Evolutionary conservation across 2,329 filamentous ascomycete genomes (phyloP).

Genomic region (Colletotrichum paranaense): DNA sequence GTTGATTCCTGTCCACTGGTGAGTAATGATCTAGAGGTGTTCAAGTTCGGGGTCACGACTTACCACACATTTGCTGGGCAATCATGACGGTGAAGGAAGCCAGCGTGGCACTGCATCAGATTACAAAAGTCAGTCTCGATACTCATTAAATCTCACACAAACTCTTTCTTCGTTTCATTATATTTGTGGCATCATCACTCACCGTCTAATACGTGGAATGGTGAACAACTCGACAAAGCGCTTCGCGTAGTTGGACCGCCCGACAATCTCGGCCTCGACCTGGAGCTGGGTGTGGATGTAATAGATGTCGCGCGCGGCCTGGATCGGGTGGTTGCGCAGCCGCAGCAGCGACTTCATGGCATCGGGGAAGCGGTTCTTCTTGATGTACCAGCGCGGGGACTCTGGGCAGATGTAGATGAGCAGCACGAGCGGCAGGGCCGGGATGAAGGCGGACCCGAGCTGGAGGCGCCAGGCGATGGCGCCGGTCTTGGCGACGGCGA

Average conservation of each 20-base stretch:
- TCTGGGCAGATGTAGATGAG: constrained; percentile 73
- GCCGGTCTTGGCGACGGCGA: constrained; percentile 63
- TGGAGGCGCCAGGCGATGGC: constrained; percentile 67
- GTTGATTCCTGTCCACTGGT: constrained; percentile 47
- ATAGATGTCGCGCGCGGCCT: constrained; percentile 72
- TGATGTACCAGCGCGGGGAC: constrained; percentile 74
- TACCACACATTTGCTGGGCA: constrained; percentile 70
- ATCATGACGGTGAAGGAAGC: constrained; percentile 78
- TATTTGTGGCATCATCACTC: background rate
- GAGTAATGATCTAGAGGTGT: background rate
- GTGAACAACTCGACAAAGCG: constrained; percentile 68
- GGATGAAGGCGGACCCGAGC: constrained; percentile 72
- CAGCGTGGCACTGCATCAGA: constrained; percentile 60
- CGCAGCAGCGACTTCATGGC: constrained; percentile 67
- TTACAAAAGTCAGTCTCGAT: too few species aligned
- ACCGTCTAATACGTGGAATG: constrained; percentile 63
- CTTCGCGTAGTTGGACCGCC: constrained; percentile 52
- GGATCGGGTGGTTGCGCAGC: constrained; percentile 68
- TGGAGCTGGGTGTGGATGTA: constrained; percentile 60
- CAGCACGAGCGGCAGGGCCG: constrained; percentile 62
- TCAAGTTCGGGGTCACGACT: background rate
- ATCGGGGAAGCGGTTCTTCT: constrained; percentile 64
- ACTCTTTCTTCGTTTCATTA: too few species aligned
- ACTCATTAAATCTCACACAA: too few species aligned
- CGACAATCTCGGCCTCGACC: constrained; percentile 44